Evolutionary conservation across 345 rosid species (phyloP).

Genomic region (Populus nigra): DNA sequence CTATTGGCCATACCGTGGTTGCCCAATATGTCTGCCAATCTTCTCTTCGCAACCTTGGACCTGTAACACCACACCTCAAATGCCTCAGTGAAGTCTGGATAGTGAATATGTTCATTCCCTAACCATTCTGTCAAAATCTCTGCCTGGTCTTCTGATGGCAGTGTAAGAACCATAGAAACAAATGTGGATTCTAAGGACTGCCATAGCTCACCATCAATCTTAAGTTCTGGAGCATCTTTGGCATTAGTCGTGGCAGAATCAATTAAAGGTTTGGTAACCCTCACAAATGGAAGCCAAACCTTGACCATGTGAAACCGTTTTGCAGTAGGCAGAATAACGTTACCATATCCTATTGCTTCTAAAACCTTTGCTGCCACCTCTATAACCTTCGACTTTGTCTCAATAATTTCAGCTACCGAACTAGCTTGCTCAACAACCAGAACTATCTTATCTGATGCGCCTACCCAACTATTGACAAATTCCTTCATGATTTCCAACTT

Average conservation of each 20-base stretch:
- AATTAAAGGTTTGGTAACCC: slow-evolving; percentile 55
- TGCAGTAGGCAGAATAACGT: slow-evolving; percentile 59
- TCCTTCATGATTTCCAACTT: slow-evolving; percentile 75
- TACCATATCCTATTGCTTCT: slow-evolving; percentile 74
- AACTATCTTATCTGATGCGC: slow-evolving; percentile 63
- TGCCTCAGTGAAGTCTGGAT: slow-evolving; percentile 89
- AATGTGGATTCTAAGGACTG: slow-evolving; percentile 73
- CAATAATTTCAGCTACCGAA: slow-evolving; percentile 35
- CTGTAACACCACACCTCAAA: slow-evolving; percentile 89
- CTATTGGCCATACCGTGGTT: slow-evolving; percentile 17
- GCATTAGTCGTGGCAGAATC: slow-evolving; percentile 37
- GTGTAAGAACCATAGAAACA: slow-evolving; percentile 62
- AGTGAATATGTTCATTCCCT: slow-evolving; percentile 41
- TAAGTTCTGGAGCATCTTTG: slow-evolving; percentile 36
- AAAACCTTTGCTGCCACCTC: slow-evolving; percentile 75
- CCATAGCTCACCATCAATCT: slow-evolving; percentile 73
- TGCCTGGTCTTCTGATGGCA: slow-evolving; percentile 81
- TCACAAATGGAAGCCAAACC: slow-evolving; percentile 86
- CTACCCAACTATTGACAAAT: slow-evolving; percentile 69
- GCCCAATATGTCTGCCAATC: slow-evolving; percentile 39
- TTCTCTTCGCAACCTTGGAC: slow-evolving; percentile 75
- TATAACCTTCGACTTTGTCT: slow-evolving; percentile 48
- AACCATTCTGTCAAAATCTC: slow-evolving; percentile 84
- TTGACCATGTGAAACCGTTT: slow-evolving; percentile 67
- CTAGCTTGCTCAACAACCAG: slow-evolving; percentile 37